Base-by-base conservation (phyloP, 192 early-diverging fungal genomes). In the Funneliformis mosseae region DNA sequence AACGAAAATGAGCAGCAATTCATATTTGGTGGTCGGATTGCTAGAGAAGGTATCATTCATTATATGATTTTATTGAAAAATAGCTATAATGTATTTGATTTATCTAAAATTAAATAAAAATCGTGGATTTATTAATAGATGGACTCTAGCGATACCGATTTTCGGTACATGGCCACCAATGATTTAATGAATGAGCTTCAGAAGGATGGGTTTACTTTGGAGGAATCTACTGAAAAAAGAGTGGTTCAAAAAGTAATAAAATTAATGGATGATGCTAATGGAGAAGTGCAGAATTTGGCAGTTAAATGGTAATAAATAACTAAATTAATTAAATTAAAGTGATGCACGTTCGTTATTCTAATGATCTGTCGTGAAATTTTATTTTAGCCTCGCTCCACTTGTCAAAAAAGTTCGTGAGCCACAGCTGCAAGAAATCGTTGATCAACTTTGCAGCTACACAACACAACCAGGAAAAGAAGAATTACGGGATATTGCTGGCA, bases 121-220 rank as follows among this genome's bases (percentile, higher is more conserved):
- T 28, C 18, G 48, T 77, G 59, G 11, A 18, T 14, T 27, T 14
- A 16, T 16, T 27, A 42, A 60, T 85, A 91, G 89, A 90, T 91
- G 90, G 78, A 80, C 28, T 87, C 84, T 71, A 85, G 83, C 42
- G 95, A 96, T 83, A 89, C 92, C 27, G 95, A 96, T 84, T 93
- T 93, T 82, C 92, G 95, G 59, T 96, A 92, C 84, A 96, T 96
- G 95, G 95, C 95, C 28, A 68, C 90, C 25, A 90, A 90, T 77
- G 95, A 96, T 84, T 85, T 96, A 62, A 91, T 90, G 80, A 90
- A 88, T 14, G 93, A 93, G 75, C 88, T 95, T 16, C 88, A 90
- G 59, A 90, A 90, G 73, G 87, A 90, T 10, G 81, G 79, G 28
- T 90, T 93, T 78, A 77, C 70, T 9, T 81, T 88, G 39, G 93